Evolutionary conservation across 169 alveolate species (phyloP).

Genomic region (Plasmodium yoelii): DNA sequence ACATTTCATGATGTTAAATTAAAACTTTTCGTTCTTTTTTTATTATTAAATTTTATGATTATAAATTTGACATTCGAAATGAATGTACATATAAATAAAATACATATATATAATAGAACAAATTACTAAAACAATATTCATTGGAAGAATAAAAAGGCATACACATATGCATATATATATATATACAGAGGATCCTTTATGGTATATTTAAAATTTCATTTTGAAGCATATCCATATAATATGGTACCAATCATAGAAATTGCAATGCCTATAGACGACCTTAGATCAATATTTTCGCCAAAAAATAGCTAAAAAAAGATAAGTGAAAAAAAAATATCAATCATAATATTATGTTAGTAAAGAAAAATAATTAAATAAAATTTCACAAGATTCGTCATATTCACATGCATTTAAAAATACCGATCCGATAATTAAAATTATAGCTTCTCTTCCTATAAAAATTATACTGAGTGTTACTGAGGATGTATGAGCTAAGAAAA

Average conservation of each 20-base stretch:
- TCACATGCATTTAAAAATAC: neutral
- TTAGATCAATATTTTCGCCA: conserved; percentile 52
- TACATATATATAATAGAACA: neutral
- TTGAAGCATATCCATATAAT: conserved; percentile 61
- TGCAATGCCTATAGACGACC: conserved; percentile 68
- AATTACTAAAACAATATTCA: conserved; percentile 41
- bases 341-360: neutral
- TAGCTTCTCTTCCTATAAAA: conserved; percentile 71
- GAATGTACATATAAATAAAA: no score
- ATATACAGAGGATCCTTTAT: neutral
- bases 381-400: neutral
- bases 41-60: neutral
- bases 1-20: no score
- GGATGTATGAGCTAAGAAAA: conserved; percentile 37
- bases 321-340: neutral
- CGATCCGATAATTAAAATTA: conserved; percentile 66
- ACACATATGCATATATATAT: neutral
- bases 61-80: no score
- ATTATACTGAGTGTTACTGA: conserved; percentile 65
- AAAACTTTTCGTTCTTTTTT: neutral
- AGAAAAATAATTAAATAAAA: neutral
- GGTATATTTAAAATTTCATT: conserved; percentile 6
- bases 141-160: conserved; percentile 7
- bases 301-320: conserved; percentile 39
- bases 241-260: conserved; percentile 73